phyloP scores from a whole-genome alignment of 768 basidiomycete species.

The Royoungia palumana region DNA sequence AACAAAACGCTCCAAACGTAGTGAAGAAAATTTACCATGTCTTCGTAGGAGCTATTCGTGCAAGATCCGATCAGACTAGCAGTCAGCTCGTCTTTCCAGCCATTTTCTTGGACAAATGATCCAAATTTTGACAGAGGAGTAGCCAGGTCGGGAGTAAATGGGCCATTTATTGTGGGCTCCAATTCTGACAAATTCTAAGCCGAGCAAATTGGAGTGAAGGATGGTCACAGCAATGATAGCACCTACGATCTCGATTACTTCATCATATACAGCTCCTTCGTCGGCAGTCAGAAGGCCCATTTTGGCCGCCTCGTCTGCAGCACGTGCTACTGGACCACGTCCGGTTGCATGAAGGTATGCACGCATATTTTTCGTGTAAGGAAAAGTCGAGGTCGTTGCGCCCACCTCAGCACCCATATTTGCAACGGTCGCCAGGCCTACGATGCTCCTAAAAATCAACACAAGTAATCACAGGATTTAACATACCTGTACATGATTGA shows the following conservation, averaged over 20 bases:
- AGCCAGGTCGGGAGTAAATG: constrained; percentile 95
- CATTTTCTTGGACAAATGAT: constrained; percentile 72
- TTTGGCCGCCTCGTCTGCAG: constrained; percentile 80
- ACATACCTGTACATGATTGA: constrained; percentile 88
- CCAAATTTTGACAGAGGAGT: constrained; percentile 92
- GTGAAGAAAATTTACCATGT: constrained; percentile 56
- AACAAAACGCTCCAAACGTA: neutral
- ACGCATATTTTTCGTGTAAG: constrained; percentile 88
- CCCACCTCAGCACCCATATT: constrained; percentile 99
- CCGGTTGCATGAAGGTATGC: constrained; percentile 89
- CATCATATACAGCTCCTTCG: constrained; percentile 87
- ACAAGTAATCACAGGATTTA: neutral
- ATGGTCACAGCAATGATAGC: neutral
- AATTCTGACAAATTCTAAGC: constrained; percentile 78
- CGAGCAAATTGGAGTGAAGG: neutral
- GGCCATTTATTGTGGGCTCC: constrained; percentile 93
- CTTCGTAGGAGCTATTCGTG: constrained; percentile 97
- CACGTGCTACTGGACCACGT: constrained; percentile 77
- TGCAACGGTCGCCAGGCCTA: constrained; percentile 89
- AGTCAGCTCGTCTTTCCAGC: constrained; percentile 92
- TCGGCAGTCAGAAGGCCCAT: constrained; percentile 81
- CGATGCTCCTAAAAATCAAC: neutral
- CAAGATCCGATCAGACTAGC: constrained; percentile 97
- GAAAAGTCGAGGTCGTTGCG: constrained; percentile 98
- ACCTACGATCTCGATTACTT: constrained; percentile 88